phyloP scores from a whole-genome alignment of 2,329 filamentous ascomycete species.

The Hortaea sp. region DNA sequence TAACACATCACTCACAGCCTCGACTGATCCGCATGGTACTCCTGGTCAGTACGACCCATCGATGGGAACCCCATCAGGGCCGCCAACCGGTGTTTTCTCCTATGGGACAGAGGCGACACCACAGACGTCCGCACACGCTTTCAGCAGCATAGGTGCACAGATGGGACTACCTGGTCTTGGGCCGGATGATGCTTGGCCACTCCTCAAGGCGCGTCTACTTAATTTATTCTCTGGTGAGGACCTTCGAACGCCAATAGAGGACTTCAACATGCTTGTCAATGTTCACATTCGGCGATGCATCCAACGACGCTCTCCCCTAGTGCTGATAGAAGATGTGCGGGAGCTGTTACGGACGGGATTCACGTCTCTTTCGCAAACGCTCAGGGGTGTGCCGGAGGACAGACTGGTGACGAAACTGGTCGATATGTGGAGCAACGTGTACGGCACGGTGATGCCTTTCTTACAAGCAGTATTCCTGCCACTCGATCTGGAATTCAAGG shows the following conservation, averaged over 20 bases:
- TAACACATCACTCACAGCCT: conserved; percentile 18
- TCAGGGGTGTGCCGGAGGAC: conserved; percentile 71
- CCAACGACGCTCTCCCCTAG: conserved; percentile 58
- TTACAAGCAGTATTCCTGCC: conserved; percentile 92
- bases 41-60: conserved; percentile 16
- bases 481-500: conserved; percentile 85
- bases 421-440: conserved; percentile 88
- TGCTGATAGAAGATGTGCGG: conserved; percentile 65
- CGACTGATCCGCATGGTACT: conserved; percentile 17
- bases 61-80: conserved; percentile 19
- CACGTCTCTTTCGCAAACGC: conserved; percentile 69
- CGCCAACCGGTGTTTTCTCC: conserved; percentile 20
- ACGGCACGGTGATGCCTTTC: conserved; percentile 82
- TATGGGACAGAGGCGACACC: conserved; percentile 23
- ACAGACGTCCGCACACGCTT: conserved; percentile 26
- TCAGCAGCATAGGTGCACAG: conserved; percentile 34
- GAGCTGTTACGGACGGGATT: conserved; percentile 77
- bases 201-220: conserved; percentile 64
- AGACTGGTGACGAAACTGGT: conserved; percentile 82
- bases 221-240: conserved; percentile 76
- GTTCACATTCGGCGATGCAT: conserved; percentile 71
- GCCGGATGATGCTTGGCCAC: conserved; percentile 71
- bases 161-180: conserved; percentile 41
- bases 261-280: conserved; percentile 70
- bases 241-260: conserved; percentile 67